Percentiles rank a stretch among this genome's conserved stretches.
Conservation (phyloP, 331 rosid species). For the Malus hybrid region DNA sequence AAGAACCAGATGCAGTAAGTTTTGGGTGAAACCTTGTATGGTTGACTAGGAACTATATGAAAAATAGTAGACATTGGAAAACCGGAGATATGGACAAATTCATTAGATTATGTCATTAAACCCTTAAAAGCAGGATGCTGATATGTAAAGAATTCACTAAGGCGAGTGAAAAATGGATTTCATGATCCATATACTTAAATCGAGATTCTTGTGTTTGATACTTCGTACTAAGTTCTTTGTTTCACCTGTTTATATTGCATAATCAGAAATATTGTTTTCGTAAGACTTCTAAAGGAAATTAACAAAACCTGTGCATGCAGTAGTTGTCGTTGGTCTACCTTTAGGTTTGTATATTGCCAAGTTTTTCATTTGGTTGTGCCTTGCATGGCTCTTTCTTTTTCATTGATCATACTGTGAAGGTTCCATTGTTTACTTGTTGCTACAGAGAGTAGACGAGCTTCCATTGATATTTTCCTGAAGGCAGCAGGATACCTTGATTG, state of each 20-base stretch:
- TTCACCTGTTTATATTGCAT: background rate
- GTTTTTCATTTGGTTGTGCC: conserved; percentile 1
- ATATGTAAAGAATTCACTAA: background rate
- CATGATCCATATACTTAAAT: background rate
- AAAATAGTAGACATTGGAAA: background rate
- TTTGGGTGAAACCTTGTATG: background rate
- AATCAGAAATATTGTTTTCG: background rate
- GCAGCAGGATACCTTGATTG: conserved; percentile 96
- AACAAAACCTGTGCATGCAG: background rate
- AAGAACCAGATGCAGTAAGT: background rate
- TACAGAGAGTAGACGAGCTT: conserved; percentile 82
- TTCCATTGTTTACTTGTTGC: conserved; percentile 18
- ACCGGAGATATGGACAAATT: background rate
- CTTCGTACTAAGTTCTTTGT: too few species aligned
- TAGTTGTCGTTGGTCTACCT: background rate
- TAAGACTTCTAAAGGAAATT: background rate
- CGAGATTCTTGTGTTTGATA: background rate
- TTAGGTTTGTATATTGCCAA: background rate
- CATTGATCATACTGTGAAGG: background rate
- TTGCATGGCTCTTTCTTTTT: background rate
- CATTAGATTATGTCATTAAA: background rate
- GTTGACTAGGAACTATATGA: background rate
- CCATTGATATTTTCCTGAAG: conserved; percentile 77
- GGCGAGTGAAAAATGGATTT: background rate
- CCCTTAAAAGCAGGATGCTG: background rate